phyloP scores from a whole-genome alignment of 306 rosid genomes.

The Vigna nakashimae region DNA sequence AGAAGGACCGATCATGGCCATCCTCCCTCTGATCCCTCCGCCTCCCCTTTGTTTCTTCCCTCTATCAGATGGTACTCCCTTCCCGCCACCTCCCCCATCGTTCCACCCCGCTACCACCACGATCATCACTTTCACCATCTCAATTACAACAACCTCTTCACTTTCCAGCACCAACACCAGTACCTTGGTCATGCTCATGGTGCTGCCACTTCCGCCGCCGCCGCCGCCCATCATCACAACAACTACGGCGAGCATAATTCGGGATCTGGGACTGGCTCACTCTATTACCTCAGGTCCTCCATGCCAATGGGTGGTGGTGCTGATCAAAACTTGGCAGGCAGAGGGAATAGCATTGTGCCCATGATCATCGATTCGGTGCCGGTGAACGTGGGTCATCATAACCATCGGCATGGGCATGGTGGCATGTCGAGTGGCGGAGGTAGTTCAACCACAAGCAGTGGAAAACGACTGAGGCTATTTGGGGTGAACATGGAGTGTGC shows the following conservation, averaged over 20 bases:
- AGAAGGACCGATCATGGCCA: constrained; percentile 47
- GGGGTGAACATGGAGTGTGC: constrained; percentile 88
- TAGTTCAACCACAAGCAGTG: background rate
- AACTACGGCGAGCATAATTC: constrained; percentile 29
- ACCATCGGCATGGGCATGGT: constrained; percentile 12
- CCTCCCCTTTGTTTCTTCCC: constrained; percentile 41
- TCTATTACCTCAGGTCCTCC: constrained; percentile 47
- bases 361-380: constrained; percentile 64
- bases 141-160: constrained; percentile 42
- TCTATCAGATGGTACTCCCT: constrained; percentile 56
- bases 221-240: background rate
- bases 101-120: constrained; percentile 41
- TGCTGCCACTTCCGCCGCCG: background rate
- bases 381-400: constrained; percentile 42
- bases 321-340: constrained; percentile 22
- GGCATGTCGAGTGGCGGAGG: background rate
- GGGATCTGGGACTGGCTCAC: constrained; percentile 35
- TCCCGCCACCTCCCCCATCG: constrained; percentile 20
- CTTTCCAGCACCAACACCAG: constrained; percentile 41
- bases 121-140: constrained; percentile 43
- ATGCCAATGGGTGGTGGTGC: background rate
- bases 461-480: constrained; percentile 70
- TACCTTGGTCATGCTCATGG: background rate
- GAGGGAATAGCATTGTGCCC: constrained; percentile 46
- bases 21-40: constrained; percentile 27